Conservation (phyloP, 2,329 filamentous ascomycete genomes). For the Onygenales sp. region DNA sequence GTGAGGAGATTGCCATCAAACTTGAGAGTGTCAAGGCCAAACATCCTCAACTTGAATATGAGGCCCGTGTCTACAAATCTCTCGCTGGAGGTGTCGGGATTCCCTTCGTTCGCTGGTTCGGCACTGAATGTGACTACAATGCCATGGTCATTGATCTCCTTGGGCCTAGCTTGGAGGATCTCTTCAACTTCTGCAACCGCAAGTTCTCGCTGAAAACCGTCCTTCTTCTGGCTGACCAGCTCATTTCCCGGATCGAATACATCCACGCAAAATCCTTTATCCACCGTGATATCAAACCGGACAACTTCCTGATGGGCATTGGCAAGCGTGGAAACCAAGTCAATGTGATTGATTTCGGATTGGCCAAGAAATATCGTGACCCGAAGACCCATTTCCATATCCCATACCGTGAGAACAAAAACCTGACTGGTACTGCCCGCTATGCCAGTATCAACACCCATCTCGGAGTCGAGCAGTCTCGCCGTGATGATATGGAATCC, state of each 20-base stretch:
- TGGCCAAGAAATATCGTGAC: constrained; percentile 99
- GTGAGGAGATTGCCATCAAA: constrained; percentile 99
- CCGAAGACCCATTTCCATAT: constrained; percentile 99
- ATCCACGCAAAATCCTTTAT: constrained; percentile 99
- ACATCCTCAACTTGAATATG: constrained; percentile 97
- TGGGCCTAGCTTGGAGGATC: constrained; percentile 87
- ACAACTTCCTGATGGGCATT: constrained; percentile 99
- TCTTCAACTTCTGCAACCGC: constrained; percentile 99
- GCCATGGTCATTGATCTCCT: constrained; percentile 98
- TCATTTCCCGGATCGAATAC: constrained; percentile 98
- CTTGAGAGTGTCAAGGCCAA: constrained; percentile 99
- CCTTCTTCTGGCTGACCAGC: constrained; percentile 87
- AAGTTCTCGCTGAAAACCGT: constrained; percentile 99
- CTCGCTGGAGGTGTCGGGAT: constrained; percentile 96
- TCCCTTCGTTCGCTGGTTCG: constrained; percentile 98
- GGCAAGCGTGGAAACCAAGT: constrained; percentile 99
- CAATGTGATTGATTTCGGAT: constrained; percentile 97
- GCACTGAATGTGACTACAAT: constrained; percentile 99
- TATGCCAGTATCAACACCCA: constrained; percentile 99
- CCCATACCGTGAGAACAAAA: constrained; percentile 99
- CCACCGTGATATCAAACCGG: constrained; percentile 98
- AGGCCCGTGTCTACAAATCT: constrained; percentile 78
- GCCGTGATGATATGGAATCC: constrained; percentile 98
- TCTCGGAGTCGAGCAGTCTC: constrained; percentile 95
- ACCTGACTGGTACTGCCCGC: constrained; percentile 94